These are phyloP conservation scores for Bimuria novae-zelandiae DNA, from an alignment of 2,329 filamentous ascomycete genomes.

Conservation along the genomic window DNA sequence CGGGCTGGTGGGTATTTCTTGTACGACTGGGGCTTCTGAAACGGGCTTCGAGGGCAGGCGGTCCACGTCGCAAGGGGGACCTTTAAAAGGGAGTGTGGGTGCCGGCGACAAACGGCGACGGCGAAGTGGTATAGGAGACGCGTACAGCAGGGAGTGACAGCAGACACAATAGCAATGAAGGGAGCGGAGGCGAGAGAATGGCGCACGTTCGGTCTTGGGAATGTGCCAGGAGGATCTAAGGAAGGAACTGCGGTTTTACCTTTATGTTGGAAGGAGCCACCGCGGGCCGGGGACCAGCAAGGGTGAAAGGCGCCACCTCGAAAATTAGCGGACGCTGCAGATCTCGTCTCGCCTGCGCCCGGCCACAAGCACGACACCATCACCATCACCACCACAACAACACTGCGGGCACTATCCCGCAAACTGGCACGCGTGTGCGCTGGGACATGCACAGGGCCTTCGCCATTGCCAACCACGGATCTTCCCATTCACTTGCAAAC, in stretches of 20 bases:
- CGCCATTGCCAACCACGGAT: background rate
- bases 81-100: slow-evolving; percentile 4
- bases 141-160: slow-evolving; percentile 2
- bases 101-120: background rate
- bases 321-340: slow-evolving; percentile 10
- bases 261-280: slow-evolving; percentile 4
- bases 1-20: background rate
- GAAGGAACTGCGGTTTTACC: slow-evolving; percentile 7
- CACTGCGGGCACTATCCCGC: background rate
- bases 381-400: background rate
- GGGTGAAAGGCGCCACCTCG: background rate
- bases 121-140: background rate
- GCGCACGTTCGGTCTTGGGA: background rate
- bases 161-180: background rate
- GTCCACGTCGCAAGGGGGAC: background rate
- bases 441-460: background rate
- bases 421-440: background rate
- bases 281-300: background rate
- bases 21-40: slow-evolving; percentile 4
- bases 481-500: background rate
- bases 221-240: slow-evolving; percentile 6
- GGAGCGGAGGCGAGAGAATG: background rate
- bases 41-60: background rate
- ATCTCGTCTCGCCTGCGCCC: slow-evolving; percentile 4
- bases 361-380: background rate